Base-by-base conservation (phyloP, 305 asterid species). In the Stenogyne calaminthoides region DNA sequence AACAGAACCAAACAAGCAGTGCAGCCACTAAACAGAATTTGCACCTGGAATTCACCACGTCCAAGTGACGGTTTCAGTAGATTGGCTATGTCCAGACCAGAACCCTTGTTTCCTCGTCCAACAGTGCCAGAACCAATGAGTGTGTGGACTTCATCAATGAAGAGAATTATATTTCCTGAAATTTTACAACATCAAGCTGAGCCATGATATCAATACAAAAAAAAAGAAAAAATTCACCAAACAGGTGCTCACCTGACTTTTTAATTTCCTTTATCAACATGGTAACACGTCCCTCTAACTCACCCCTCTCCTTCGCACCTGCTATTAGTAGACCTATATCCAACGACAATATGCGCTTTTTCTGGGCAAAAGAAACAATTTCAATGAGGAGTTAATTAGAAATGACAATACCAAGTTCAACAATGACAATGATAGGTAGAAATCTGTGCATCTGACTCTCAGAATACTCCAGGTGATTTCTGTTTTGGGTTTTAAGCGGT, bases 261-360 rank as follows among this genome's bases (percentile, higher is more conserved):
- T 90, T 90, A 63, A 92, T 83, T 83, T 92, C 99, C 86, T 80
- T 86, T 47, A 95, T 69, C 83, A 95, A 79, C 75, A 81, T 75
- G 62, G 99, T 87, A 39, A 95, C 96, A 64, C 99, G 98, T 12
- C 75, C 91, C 85, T 95, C 99, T 82, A 95, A 71, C 74, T 95
- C 99, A 7, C 99, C 99, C 87, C 99, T 85, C 88, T 95, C 99
- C 88, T 95, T 95, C 9, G 99, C 94, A 67, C 99, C 99, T 65
- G 99, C 89, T 76, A 95, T 85, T 49, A 95, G 81, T 52, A 92
- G 88, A 72, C 99, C 99, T 71, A 90, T 80, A 81, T 92, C 99
- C 80, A 95, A 84, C 71, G 98, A 86, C 80, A 92, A 52, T 76
- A 95, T 80, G 64, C 96, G 95, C 85, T 92, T 95, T 79, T 87